A percentile compares a stretch with the other conserved stretches of the same genome.
Evolutionary conservation across 2,329 filamentous ascomycete genomes (phyloP).

Genomic region (Calonectria honghensis): DNA sequence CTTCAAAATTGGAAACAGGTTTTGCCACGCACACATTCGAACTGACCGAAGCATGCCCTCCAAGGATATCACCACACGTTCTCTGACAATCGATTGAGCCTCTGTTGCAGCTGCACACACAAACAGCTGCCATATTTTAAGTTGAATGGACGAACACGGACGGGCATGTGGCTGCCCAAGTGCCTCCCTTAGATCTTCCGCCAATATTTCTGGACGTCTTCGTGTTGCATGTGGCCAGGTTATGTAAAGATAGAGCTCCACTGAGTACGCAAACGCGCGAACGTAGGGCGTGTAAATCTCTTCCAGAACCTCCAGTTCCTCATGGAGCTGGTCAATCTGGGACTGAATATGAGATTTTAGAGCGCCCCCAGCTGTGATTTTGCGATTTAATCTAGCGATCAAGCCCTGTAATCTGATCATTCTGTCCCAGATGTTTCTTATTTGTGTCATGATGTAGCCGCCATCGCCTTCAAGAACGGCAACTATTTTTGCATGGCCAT

Average conservation of each 20-base stretch:
- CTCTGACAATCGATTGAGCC: background rate
- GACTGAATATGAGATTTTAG: background rate
- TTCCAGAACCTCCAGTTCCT: slow-evolving; percentile 35
- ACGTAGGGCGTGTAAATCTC: slow-evolving; percentile 40
- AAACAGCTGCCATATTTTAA: slow-evolving; percentile 50
- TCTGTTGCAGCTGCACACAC: slow-evolving; percentile 44
- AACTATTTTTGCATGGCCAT: slow-evolving; percentile 40
- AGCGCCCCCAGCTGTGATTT: background rate
- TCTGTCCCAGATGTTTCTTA: slow-evolving; percentile 27
- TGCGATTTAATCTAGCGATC: slow-evolving; percentile 20
- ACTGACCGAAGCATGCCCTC: slow-evolving; percentile 13
- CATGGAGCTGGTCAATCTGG: slow-evolving; percentile 29
- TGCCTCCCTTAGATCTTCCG: slow-evolving; percentile 31
- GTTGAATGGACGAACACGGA: slow-evolving; percentile 44
- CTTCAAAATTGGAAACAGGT: background rate
- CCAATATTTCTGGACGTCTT: background rate
- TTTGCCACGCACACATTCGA: background rate
- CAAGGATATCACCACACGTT: background rate
- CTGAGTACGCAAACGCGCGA: slow-evolving; percentile 34
- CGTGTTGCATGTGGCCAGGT: slow-evolving; percentile 30
- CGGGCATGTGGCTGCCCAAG: slow-evolving; percentile 39
- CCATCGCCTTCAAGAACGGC: slow-evolving; percentile 38
- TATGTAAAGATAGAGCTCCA: slow-evolving; percentile 40
- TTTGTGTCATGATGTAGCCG: background rate
- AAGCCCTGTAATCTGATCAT: background rate